Percentiles rank a stretch among this genome's conserved stretches.
Evolutionary conservation across 331 rosid species (phyloP).

Genomic region (Acacia pycnantha): DNA sequence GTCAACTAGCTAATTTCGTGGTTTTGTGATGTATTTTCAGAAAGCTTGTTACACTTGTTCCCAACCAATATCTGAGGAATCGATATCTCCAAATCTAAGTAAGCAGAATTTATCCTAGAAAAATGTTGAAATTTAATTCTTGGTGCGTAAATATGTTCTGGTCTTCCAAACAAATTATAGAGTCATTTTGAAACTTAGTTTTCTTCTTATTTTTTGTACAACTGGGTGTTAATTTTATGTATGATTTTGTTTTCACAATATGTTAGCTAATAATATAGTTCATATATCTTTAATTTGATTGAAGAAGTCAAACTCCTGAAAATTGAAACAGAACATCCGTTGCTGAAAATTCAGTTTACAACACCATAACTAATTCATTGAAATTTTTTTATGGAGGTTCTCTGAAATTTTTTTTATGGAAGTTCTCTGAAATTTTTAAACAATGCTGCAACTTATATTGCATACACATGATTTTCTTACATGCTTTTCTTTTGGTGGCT

Average conservation of each 20-base stretch:
- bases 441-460: not conserved
- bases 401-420: not conserved
- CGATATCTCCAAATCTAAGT: conserved; percentile 88
- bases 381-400: not conserved
- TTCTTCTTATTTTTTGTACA: not conserved
- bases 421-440: not conserved
- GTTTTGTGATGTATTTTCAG: conserved; percentile 50
- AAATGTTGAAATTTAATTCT: conserved; percentile 16
- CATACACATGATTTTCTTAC: conserved; percentile 3
- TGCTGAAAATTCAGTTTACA: not conserved
- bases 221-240: conserved; percentile 1
- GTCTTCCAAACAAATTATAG: not conserved
- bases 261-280: not conserved
- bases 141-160: not conserved
- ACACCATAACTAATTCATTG: not conserved
- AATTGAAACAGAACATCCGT: not conserved
- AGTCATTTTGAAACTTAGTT: not conserved
- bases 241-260: not conserved
- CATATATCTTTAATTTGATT: not conserved
- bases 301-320: not conserved
- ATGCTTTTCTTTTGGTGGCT: conserved; percentile 13
- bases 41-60: conserved; percentile 87
- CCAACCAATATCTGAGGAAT: conserved; percentile 74
- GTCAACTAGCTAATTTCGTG: conserved; percentile 25
- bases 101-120: conserved; percentile 36